Base-by-base conservation (phyloP, 2,329 filamentous ascomycete genomes). In the Arthrobotrys entomopaga region DNA sequence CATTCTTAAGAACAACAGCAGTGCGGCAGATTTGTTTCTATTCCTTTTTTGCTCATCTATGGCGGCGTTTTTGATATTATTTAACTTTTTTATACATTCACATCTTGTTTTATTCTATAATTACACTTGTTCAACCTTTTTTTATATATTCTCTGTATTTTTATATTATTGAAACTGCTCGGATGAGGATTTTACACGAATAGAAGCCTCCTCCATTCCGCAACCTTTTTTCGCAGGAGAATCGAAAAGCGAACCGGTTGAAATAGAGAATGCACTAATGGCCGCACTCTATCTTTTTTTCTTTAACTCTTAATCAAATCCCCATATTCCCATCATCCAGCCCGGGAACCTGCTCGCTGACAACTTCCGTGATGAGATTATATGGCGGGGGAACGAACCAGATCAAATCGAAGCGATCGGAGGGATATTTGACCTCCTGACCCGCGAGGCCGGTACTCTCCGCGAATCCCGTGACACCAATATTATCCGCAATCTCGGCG, bases 41-140 rank as follows among this genome's bases (percentile, higher is more conserved):
- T 34, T 29, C 42, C 1, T 2, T 50, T 19, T 22, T 50, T 52
- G 26, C 26, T 49, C 49, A 64, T 54, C 29, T 54, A 42, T 46
- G 60, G 60, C 49, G 60, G 60, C 60, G 60, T 64, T 63, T 40
- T 59, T n/a, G 3, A 13, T 29, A 29, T 40, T 20, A 46, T 15
- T 65, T 19, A 29, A n/a, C 52, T 56, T 43, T 13, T 54, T 24
- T 22, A 7, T 42, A 34, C 52, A 57, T 34, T 15, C 52, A 52
- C 10, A 24, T 3, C 22, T 20, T 49, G 40, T 60, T n/a, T n/a
- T 59, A 59, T 54, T 52, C 26, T 52, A 6, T 71, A 26, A 8
- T 34, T 10, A 34, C 29, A 34, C 57, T 11, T 24, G 54, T 49
- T n/a, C 16, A n/a, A n/a, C 5, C 15, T 24, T 54, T 22, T 54